Percentiles rank a stretch among this genome's conserved stretches.
Conservation (phyloP, 73 alveolate genomes). For the Tetrahymena thermophila region DNA sequence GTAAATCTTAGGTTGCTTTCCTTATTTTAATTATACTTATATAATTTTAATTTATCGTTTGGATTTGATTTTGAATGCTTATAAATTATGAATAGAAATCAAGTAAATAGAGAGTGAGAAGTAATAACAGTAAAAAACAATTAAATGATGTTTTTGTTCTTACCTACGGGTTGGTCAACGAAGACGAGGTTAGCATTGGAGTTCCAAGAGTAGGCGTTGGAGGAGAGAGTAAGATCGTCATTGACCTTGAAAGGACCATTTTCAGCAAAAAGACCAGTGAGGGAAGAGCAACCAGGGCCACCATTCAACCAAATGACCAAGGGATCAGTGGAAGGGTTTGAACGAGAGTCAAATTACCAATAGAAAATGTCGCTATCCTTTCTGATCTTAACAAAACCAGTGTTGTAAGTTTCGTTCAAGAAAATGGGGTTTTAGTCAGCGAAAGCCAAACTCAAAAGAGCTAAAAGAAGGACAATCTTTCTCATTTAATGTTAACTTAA, state of each 20-base stretch:
- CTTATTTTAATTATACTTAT: neutral
- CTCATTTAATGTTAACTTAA: neutral
- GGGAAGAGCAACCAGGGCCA: slow-evolving; percentile 90
- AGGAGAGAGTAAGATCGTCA: slow-evolving; percentile 35
- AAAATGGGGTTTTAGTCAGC: neutral
- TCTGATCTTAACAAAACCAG: neutral
- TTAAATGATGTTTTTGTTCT: slow-evolving; percentile 38
- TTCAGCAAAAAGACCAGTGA: slow-evolving; percentile 79
- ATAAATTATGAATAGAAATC: no score
- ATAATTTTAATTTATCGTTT: neutral
- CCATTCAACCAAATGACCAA: slow-evolving; percentile 90
- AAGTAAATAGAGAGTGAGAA: slow-evolving; percentile 5
- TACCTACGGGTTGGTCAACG: slow-evolving; percentile 79
- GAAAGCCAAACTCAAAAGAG: neutral
- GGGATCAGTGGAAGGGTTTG: slow-evolving; percentile 51
- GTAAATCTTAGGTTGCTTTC: neutral
- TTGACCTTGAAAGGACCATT: slow-evolving; percentile 78
- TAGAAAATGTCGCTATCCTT: neutral
- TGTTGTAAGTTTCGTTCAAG: neutral
- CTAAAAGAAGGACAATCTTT: neutral
- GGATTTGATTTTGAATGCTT: neutral
- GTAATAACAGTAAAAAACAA: neutral
- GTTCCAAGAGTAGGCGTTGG: slow-evolving; percentile 79
- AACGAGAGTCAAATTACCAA: slow-evolving; percentile 1
- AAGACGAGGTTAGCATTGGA: slow-evolving; percentile 56